A percentile compares a stretch with the other conserved stretches of the same genome.
These are phyloP conservation scores for Penicillium sp. DNA, from an alignment of 2,329 filamentous ascomycete genomes.

Conservation along the genomic window DNA sequence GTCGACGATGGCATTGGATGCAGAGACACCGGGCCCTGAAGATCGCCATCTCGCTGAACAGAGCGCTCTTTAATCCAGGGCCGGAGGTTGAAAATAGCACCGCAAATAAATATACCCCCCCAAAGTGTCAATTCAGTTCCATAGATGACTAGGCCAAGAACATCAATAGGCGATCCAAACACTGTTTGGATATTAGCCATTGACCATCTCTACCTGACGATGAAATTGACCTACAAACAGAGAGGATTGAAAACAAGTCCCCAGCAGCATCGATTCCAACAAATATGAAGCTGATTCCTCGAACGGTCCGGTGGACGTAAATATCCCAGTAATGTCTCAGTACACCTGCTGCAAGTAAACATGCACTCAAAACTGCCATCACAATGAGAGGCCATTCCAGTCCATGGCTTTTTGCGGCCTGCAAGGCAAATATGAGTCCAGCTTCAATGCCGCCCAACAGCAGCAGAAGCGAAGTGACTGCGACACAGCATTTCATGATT, in stretches of 20 bases:
- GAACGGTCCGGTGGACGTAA: slow-evolving; percentile 55
- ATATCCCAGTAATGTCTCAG: slow-evolving; percentile 63
- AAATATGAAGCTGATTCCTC: slow-evolving; percentile 64
- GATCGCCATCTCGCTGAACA: slow-evolving; percentile 5
- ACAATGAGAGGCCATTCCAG: slow-evolving; percentile 55
- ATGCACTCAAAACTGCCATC: slow-evolving; percentile 59
- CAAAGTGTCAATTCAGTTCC: slow-evolving; percentile 57
- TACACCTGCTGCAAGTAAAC: slow-evolving; percentile 57
- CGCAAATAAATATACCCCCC: slow-evolving; percentile 58
- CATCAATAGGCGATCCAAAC: slow-evolving; percentile 34
- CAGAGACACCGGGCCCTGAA: slow-evolving; percentile 23
- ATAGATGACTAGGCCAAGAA: slow-evolving; percentile 60
- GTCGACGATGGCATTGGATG: slow-evolving; percentile 51
- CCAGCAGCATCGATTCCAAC: slow-evolving; percentile 61
- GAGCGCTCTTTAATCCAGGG: slow-evolving; percentile 46
- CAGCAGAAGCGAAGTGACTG: slow-evolving; percentile 46
- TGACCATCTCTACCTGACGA: background rate
- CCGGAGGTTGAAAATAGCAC: slow-evolving; percentile 55
- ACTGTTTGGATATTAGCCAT: slow-evolving; percentile 12
- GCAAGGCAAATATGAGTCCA: slow-evolving; percentile 51
- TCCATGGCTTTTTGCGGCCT: slow-evolving; percentile 37
- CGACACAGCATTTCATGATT: slow-evolving; percentile 40
- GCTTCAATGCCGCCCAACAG: slow-evolving; percentile 54
- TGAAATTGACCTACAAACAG: slow-evolving; percentile 39
- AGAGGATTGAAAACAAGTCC: slow-evolving; percentile 58